Conservation (phyloP, 306 rosid species). For the Alnus rubra region DNA sequence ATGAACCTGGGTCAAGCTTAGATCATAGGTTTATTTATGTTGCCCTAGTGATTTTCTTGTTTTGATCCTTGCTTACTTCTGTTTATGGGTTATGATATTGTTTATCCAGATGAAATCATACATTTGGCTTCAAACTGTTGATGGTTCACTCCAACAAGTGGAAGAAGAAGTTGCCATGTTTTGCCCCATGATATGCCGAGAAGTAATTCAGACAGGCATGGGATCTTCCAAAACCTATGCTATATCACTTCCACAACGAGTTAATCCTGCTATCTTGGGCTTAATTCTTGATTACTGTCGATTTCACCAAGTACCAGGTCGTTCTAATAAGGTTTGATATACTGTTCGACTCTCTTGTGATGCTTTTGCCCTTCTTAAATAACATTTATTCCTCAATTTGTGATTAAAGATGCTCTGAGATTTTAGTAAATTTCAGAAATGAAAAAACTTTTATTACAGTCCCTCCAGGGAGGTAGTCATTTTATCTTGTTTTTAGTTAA, state of each 20-base stretch:
- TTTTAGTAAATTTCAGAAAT: not conserved
- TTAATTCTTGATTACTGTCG: constrained; percentile 82
- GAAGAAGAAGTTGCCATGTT: constrained; percentile 93
- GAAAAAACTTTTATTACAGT: not conserved
- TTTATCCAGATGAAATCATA: constrained; percentile 73
- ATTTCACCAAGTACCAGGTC: constrained; percentile 84
- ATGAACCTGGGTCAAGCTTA: not conserved
- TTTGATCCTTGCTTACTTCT: constrained; percentile 25
- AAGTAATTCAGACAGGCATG: constrained; percentile 74
- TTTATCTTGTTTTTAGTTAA: constrained; percentile 14
- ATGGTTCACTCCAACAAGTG: constrained; percentile 90
- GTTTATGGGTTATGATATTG: constrained; percentile 23
- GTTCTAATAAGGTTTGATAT: constrained; percentile 70
- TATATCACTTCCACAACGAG: constrained; percentile 82
- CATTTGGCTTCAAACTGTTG: constrained; percentile 87
- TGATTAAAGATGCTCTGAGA: not conserved
- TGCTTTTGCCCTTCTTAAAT: constrained; percentile 11
- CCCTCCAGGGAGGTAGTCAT: not conserved
- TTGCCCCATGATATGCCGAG: constrained; percentile 88
- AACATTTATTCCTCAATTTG: not conserved
- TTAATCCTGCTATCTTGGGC: constrained; percentile 75
- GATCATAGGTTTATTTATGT: constrained; percentile 9
- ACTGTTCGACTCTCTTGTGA: constrained; percentile 18
- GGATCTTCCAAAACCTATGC: constrained; percentile 88
- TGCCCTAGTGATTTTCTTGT: constrained; percentile 11